Conservation (phyloP, 2,329 filamentous ascomycete species). For the Ascochyta pisi region DNA sequence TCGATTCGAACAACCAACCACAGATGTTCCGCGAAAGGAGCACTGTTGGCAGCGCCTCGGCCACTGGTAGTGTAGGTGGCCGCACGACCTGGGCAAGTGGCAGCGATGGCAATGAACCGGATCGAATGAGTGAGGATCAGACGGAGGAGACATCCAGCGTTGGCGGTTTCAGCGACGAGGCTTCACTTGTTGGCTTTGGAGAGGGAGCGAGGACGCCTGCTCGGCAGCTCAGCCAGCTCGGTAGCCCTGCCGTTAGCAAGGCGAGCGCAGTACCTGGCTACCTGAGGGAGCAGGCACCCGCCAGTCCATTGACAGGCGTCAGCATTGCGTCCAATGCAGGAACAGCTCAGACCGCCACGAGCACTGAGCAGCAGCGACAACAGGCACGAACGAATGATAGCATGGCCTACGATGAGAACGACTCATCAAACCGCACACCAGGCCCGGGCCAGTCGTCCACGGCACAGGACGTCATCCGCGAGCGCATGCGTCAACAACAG, state of each 20-base stretch:
- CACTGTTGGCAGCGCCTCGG: constrained; percentile 89
- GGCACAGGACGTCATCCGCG: constrained; percentile 70
- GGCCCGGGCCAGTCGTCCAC: constrained; percentile 56
- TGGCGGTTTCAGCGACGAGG: constrained; percentile 86
- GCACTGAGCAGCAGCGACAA: constrained; percentile 37
- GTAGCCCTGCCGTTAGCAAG: constrained; percentile 74
- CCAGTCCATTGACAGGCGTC: constrained; percentile 43
- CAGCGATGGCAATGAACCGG: constrained; percentile 67
- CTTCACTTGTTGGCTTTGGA: constrained; percentile 87
- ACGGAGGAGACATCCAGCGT: constrained; percentile 68
- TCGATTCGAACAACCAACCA: constrained; percentile 75
- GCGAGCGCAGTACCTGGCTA: constrained; percentile 45
- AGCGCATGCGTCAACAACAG: constrained; percentile 50
- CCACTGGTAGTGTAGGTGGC: constrained; percentile 78
- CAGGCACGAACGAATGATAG: constrained; percentile 54
- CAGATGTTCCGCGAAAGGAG: constrained; percentile 75
- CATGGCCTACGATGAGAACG: constrained; percentile 49
- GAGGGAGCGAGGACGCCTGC: constrained; percentile 75
- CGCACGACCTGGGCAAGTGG: constrained; percentile 72
- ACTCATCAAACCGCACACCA: constrained; percentile 49
- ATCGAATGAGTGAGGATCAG: constrained; percentile 73
- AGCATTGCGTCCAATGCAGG: constrained; percentile 36
- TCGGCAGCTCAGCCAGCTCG: constrained; percentile 69
- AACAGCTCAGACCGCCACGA: constrained; percentile 39
- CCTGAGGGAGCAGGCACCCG: constrained; percentile 40